Evolutionary conservation across 495 filamentous ascomycete species (phyloP).

Genomic region (Bacidia gigantensis): DNA sequence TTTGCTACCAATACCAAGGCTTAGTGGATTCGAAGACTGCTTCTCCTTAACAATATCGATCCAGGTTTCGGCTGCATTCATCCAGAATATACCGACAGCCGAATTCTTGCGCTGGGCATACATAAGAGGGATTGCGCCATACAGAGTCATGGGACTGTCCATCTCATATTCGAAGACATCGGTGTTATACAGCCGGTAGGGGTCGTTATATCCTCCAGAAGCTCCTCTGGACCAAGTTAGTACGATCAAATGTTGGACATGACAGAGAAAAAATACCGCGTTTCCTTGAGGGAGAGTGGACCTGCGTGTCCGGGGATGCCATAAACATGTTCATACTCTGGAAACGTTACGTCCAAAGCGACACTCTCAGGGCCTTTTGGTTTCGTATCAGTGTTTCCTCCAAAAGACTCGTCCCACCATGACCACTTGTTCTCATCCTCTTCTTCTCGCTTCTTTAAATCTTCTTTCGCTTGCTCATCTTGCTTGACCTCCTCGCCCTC

Average conservation of each 20-base stretch:
- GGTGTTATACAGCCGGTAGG: conserved; percentile 91
- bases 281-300: conserved; percentile 74
- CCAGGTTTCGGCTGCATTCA: conserved; percentile 97
- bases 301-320: conserved; percentile 93
- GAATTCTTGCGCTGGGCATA: conserved; percentile 89
- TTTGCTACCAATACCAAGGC: conserved; percentile 53
- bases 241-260: background rate
- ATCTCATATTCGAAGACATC: conserved; percentile 97
- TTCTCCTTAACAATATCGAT: conserved; percentile 83
- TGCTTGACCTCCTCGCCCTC: conserved; percentile 29
- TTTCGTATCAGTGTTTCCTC: conserved; percentile 85
- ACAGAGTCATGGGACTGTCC: conserved; percentile 96
- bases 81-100: conserved; percentile 95
- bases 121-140: conserved; percentile 92
- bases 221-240: conserved; percentile 44
- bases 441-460: conserved; percentile 25
- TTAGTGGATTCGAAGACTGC: conserved; percentile 57
- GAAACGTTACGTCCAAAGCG: conserved; percentile 79
- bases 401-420: conserved; percentile 96
- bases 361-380: conserved; percentile 82
- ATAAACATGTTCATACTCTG: conserved; percentile 81
- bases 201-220: conserved; percentile 68
- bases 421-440: conserved; percentile 60
- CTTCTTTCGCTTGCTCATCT: conserved; percentile 32
- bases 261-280: conserved; percentile 35